Percentiles rank a stretch among this genome's conserved stretches.
phyloP scores from a whole-genome alignment of 2,329 filamentous ascomycete species.

The Aspergillus bombycis region DNA sequence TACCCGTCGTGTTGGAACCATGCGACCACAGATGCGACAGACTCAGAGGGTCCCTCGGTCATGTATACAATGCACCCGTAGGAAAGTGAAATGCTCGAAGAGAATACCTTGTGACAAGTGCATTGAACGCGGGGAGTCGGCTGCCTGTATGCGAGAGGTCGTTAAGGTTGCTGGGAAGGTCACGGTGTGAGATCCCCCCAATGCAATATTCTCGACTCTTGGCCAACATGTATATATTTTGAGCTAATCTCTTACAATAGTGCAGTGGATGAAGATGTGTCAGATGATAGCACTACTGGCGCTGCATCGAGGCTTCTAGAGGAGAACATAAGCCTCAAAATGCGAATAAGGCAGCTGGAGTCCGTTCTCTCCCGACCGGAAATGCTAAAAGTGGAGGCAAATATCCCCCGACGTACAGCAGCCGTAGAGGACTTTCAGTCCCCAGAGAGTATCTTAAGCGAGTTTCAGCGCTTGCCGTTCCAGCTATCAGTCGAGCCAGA shows the following conservation, averaged over 20 bases:
- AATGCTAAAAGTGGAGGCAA: neutral
- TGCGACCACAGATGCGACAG: conserved; percentile 8
- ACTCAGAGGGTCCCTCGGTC: conserved; percentile 10
- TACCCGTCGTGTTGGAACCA: neutral
- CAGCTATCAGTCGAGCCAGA: neutral
- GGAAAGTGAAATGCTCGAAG: conserved; percentile 12
- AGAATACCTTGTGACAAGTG: conserved; percentile 10
- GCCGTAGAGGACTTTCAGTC: neutral
- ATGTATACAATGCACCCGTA: conserved; percentile 9
- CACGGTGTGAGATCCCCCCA: neutral
- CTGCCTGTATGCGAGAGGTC: conserved; percentile 6
- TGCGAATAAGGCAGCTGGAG: conserved; percentile 7
- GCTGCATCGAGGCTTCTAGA: neutral
- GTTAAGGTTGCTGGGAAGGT: conserved; percentile 10
- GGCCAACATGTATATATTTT: neutral
- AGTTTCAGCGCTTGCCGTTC: neutral
- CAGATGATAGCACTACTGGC: neutral
- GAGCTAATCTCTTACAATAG: neutral
- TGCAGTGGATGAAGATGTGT: neutral
- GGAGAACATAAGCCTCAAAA: conserved; percentile 1
- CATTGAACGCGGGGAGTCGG: conserved; percentile 6
- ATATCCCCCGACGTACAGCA: neutral
- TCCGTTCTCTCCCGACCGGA: conserved; percentile 6
- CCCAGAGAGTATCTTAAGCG: neutral
- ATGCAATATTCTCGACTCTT: neutral